Percentiles rank a stretch among this genome's conserved stretches.
Conservation (phyloP, 129 eudicot species). For the Saussurea involucrata region DNA sequence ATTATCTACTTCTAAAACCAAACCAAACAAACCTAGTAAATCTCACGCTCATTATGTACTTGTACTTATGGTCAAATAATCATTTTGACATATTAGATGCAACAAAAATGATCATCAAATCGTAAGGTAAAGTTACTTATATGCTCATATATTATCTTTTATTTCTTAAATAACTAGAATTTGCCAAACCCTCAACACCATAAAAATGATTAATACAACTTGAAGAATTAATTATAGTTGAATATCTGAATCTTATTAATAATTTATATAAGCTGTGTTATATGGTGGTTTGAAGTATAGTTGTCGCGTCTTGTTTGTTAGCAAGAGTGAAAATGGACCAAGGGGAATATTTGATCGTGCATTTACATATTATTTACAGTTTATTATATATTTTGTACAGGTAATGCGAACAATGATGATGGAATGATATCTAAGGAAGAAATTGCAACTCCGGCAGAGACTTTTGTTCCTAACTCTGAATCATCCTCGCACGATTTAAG, state of each 20-base stretch:
- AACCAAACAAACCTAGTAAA: neutral
- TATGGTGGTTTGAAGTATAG: neutral
- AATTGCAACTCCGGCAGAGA: conserved; percentile 21
- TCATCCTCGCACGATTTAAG: conserved; percentile 55
- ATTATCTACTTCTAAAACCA: neutral
- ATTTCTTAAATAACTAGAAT: neutral
- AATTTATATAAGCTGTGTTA: neutral
- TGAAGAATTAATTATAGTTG: neutral
- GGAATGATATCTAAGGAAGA: conserved; percentile 46
- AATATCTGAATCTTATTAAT: neutral
- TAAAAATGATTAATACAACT: neutral
- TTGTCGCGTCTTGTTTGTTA: neutral
- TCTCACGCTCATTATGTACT: neutral
- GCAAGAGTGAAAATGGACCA: neutral
- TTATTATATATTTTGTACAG: conserved; percentile 35
- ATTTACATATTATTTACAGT: neutral
- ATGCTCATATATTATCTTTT: neutral
- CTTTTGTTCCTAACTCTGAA: conserved; percentile 19
- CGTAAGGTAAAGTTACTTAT: neutral
- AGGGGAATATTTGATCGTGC: neutral
- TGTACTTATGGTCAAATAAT: neutral
- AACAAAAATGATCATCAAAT: neutral
- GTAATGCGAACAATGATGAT: conserved; percentile 27
- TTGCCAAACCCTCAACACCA: neutral
- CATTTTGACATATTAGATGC: neutral